Conservation (phyloP, 1,139 yeast genomes). For the Candida dubliniensis region DNA sequence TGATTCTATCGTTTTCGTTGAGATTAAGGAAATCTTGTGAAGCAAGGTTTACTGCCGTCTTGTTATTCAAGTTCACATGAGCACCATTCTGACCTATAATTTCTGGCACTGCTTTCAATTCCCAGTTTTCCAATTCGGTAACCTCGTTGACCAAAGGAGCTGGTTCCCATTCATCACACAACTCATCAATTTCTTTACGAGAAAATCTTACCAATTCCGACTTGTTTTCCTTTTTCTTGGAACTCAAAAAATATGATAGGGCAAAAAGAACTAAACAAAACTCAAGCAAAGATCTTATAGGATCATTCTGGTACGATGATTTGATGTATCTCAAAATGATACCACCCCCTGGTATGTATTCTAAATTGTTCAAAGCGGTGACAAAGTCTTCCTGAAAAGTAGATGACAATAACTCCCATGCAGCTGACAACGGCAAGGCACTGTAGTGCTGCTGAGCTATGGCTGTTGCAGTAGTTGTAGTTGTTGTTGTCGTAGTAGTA, state of each 20-base stretch:
- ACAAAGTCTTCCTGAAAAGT: slow-evolving; percentile 38
- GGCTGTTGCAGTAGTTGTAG: slow-evolving; percentile 28
- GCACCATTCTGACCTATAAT: slow-evolving; percentile 58
- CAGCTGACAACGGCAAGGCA: slow-evolving; percentile 31
- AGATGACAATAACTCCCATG: slow-evolving; percentile 39
- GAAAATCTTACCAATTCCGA: slow-evolving; percentile 67
- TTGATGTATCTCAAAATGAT: slow-evolving; percentile 73
- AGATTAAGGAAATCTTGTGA: slow-evolving; percentile 64
- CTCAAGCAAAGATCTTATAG: slow-evolving; percentile 84
- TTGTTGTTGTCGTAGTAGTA: slow-evolving; percentile 16
- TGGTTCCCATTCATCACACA: slow-evolving; percentile 90
- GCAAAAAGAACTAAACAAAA: slow-evolving; percentile 80
- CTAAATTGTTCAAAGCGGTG: slow-evolving; percentile 36
- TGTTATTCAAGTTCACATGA: slow-evolving; percentile 34
- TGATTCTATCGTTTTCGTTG: slow-evolving; percentile 47
- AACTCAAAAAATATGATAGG: slow-evolving; percentile 75
- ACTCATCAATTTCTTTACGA: slow-evolving; percentile 72
- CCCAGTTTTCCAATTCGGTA: slow-evolving; percentile 57
- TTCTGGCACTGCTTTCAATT: slow-evolving; percentile 61
- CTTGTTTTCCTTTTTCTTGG: slow-evolving; percentile 78
- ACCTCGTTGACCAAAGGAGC: slow-evolving; percentile 70
- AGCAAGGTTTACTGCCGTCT: slow-evolving; percentile 55
- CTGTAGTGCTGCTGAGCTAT: slow-evolving; percentile 17
- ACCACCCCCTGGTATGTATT: slow-evolving; percentile 75
- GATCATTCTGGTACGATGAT: slow-evolving; percentile 93